These are phyloP conservation scores for Echinochloa phyllopogon DNA, from an alignment of 176 grass and related monocot species.

Conservation along the genomic window DNA sequence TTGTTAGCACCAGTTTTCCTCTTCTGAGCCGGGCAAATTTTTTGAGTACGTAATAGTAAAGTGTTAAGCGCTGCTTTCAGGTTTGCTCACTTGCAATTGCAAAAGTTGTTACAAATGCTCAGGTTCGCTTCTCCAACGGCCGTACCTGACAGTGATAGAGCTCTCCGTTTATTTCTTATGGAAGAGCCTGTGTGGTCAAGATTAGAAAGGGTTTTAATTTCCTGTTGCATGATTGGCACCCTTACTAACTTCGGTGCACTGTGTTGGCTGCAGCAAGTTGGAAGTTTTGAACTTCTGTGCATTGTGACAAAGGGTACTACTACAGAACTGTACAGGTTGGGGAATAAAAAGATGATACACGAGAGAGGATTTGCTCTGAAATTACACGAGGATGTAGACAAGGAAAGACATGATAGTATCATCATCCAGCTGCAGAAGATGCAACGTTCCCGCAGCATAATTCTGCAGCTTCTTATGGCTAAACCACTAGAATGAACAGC, in stretches of 20 bases:
- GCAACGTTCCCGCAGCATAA: slow-evolving; percentile 39
- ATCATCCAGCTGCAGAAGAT: slow-evolving; percentile 32
- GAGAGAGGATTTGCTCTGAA: slow-evolving; percentile 22
- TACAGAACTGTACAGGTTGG: background rate
- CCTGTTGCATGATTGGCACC: background rate
- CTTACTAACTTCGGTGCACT: background rate
- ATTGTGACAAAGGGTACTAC: background rate
- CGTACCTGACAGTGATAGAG: background rate
- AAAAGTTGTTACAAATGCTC: background rate
- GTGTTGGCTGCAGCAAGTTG: background rate
- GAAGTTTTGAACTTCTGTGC: background rate
- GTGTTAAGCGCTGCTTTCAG: background rate
- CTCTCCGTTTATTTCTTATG: background rate
- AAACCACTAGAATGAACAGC: slow-evolving; percentile 52
- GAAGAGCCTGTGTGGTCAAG: background rate
- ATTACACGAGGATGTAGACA: slow-evolving; percentile 14
- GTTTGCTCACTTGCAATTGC: background rate
- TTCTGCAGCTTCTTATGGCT: slow-evolving; percentile 59
- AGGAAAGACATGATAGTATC: slow-evolving; percentile 6
- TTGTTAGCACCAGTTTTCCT: background rate
- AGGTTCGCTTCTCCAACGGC: background rate
- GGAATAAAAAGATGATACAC: slow-evolving; percentile 14
- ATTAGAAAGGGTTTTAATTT: background rate
- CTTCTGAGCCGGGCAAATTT: background rate
- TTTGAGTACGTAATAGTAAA: background rate